These are phyloP conservation scores for Allomyces macrogynus DNA, from an alignment of 192 early-diverging fungal genomes.

Conservation along the genomic window DNA sequence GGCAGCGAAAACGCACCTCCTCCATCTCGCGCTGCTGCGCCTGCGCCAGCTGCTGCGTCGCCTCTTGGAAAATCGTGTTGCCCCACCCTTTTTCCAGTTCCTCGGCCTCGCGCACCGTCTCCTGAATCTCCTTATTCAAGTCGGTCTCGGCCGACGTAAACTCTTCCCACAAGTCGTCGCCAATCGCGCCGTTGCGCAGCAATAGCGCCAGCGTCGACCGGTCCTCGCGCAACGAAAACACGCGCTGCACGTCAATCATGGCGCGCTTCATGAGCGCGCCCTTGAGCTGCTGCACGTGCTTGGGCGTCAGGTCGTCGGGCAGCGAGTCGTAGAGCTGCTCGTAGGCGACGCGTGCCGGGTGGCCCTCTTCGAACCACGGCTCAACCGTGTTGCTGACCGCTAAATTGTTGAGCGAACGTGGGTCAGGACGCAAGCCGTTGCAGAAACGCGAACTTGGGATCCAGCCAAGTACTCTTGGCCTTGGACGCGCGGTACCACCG, in stretches of 20 bases:
- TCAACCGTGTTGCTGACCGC: no score
- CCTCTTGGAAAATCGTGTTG: conserved; percentile 59
- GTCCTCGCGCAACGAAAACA: conserved; percentile 54
- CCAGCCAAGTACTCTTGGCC: neutral
- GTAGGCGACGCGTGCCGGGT: neutral
- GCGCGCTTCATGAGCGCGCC: conserved; percentile 63
- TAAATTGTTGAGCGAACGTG: no score
- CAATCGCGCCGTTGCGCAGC: conserved; percentile 56
- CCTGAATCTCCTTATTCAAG: conserved; percentile 53
- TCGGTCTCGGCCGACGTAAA: conserved; percentile 60
- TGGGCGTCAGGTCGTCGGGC: conserved; percentile 27
- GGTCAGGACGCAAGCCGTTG: no score
- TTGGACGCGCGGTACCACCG: conserved; percentile 1
- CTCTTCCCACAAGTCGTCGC: conserved; percentile 60
- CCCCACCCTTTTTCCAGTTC: conserved; percentile 61
- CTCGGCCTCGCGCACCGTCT: conserved; percentile 64
- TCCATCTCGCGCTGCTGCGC: conserved; percentile 27
- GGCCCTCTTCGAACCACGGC: neutral
- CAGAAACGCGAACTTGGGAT: no score
- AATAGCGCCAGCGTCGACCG: conserved; percentile 52
- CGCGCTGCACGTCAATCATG: conserved; percentile 49
- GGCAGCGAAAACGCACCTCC: conserved; percentile 2
- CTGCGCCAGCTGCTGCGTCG: conserved; percentile 51
- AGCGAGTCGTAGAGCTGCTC: conserved; percentile 39
- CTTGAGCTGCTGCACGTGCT: conserved; percentile 38